Conservation (phyloP, 495 filamentous ascomycete species). For the Sabuloglossum arenarium region DNA sequence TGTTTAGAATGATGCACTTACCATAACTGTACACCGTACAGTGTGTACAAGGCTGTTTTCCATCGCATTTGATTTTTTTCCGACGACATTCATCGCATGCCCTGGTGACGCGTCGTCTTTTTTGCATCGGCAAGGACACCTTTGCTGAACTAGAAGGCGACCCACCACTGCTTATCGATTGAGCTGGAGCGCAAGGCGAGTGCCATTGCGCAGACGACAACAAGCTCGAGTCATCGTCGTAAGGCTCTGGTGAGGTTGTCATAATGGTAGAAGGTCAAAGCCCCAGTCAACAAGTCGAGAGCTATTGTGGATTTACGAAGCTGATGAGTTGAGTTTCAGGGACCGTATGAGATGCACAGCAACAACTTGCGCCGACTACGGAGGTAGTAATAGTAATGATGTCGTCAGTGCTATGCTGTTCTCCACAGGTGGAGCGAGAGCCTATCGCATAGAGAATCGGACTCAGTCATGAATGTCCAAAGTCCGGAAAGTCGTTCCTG, state of each 20-base stretch:
- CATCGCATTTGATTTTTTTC: constrained; percentile 98
- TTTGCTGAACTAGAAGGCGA: not conserved
- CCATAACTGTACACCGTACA: constrained; percentile 97
- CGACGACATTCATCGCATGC: constrained; percentile 91
- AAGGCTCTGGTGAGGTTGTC: constrained; percentile 3
- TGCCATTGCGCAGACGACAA: not conserved
- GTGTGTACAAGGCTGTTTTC: constrained; percentile 93
- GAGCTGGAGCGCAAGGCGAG: not conserved
- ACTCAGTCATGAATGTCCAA: not conserved
- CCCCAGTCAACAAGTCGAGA: not conserved
- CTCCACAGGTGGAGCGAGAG: too few relatives aligned
- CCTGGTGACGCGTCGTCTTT: constrained; percentile 70
- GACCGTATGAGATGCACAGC: not conserved
- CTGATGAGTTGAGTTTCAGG: too few relatives aligned
- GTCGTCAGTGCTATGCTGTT: too few relatives aligned
- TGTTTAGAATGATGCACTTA: constrained; percentile 20
- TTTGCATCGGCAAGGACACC: constrained; percentile 40
- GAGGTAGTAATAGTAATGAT: not conserved
- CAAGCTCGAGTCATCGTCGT: constrained; percentile 1
- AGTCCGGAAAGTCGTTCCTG: not conserved
- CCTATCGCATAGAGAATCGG: not conserved
- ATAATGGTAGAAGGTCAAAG: not conserved
- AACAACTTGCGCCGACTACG: not conserved
- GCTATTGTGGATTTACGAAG: too few relatives aligned
- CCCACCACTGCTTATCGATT: not conserved